Evolutionary conservation across 2,329 filamentous ascomycete species (phyloP), one percentile per base, ranked within the genome.

Genomic region (Macrophomina tecta): DNA sequence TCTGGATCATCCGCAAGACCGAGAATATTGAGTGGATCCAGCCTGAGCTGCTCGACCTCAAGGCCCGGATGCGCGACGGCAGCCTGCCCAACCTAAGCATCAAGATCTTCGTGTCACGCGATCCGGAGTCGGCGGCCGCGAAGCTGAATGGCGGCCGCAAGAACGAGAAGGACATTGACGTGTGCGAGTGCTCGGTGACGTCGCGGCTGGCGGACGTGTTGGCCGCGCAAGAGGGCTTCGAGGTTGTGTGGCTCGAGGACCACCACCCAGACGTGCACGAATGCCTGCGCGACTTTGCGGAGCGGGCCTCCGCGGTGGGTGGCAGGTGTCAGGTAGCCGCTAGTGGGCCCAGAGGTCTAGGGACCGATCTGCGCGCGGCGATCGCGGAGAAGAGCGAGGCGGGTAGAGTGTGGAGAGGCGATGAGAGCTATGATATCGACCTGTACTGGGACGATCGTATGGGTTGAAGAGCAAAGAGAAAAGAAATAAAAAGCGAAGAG

Each of bases 21-120:
- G 68, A 71, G 14, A 74, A 79, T 61, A 71, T 79, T 34, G 72
- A 73, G 46, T 79, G 77, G 77, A 72, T 79, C 6, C 71, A 72
- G 0, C 74, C 74, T 4, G 77, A 79, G 66, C 75, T 79, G n/a
- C 53, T 67, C 4, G 63, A 69, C 12, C 66, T 74, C 0, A 71
- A 69, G 52, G 61, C 69, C 16, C 67, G 68, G 11, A 68, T 72
- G 34, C 45, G 32, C 42, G 45, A 40, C n/a, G 64, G 64, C 34
- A 28, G 8, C 9, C 52, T 49, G 14, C 55, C 64, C 9, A 49
- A 49, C 30, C 55, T 66, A 14, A 53, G 64, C 23, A 46, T 66
- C 55, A 60, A 52, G 53, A 46, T 66, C 38, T 66, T 66, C 34
- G 45, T 66, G 7, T 51, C 64, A 18, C 64, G 64, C 16, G 64